These are phyloP conservation scores for Pyricularia pennisetigena DNA, from an alignment of 2,329 filamentous ascomycete species.

Conservation along the genomic window DNA sequence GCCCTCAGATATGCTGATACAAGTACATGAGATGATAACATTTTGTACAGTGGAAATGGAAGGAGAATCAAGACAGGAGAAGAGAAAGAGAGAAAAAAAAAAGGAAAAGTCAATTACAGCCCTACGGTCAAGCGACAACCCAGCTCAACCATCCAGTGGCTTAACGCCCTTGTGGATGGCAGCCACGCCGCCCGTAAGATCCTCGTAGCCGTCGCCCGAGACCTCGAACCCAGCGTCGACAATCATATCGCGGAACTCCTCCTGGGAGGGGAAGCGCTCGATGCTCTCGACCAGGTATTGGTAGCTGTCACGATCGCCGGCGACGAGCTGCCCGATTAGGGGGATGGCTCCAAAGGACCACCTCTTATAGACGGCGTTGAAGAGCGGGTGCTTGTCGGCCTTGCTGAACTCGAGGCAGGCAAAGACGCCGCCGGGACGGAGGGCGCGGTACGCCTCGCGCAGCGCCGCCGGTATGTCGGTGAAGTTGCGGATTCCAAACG, in stretches of 20 bases:
- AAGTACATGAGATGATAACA: neutral
- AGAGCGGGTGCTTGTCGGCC: constrained; percentile 60
- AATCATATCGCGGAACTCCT: constrained; percentile 77
- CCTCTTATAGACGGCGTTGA: constrained; percentile 83
- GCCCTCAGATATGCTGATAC: neutral
- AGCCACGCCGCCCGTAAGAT: constrained; percentile 85
- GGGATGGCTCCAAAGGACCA: constrained; percentile 96
- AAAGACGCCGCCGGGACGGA: constrained; percentile 92
- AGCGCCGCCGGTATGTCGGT: constrained; percentile 81
- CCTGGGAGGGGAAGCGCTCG: constrained; percentile 80
- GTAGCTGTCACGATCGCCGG: constrained; percentile 89
- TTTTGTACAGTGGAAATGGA: neutral
- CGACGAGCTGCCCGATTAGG: constrained; percentile 88
- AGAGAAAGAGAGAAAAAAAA: neutral
- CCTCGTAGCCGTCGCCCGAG: constrained; percentile 75
- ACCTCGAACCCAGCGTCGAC: constrained; percentile 75
- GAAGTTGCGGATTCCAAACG: constrained; percentile 96
- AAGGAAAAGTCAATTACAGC: neutral
- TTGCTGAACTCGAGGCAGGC: constrained; percentile 94
- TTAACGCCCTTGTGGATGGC: constrained; percentile 97
- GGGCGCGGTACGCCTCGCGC: constrained; percentile 72
- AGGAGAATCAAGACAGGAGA: too few relatives aligned
- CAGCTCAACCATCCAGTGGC: constrained; percentile 31
- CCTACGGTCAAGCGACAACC: neutral
- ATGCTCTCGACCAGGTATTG: constrained; percentile 99